Base-by-base conservation (phyloP, 116 monocot genomes). In the Zostera marina region DNA sequence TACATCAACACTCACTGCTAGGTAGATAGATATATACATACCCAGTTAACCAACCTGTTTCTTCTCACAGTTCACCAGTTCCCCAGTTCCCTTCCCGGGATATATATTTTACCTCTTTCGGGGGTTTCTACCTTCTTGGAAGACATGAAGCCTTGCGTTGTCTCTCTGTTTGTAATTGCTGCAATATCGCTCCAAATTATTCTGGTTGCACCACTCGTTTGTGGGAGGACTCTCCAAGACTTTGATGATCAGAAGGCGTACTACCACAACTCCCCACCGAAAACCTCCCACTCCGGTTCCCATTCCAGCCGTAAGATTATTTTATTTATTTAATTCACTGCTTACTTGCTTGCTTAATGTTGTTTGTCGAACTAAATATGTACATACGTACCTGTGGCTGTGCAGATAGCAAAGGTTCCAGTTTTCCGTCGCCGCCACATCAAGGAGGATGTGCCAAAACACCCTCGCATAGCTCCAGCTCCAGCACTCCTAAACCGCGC, bases 131-230 rank as follows among this genome's bases (percentile, higher is more conserved):
- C 2, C 5, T 32, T 32, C 32, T 32, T 32, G 5, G 32, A 5
- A 51, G 49, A 20, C 49, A 51, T 51, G 20, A 51, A 49, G 20
- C 19, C 49, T 51, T 51, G 49, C 49, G 19, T 51, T 51, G 16
- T 51, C 16, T 51, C 19, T 15, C 49, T 51, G 19, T 51, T 21
- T 51, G 49, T 51, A 16, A 8, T 16, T 51, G 49, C 49, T 19
- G 8, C 20, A 19, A 8, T 20, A 21, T 47, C 47, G n/a, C 32
- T 32, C 32, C 4, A 32, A 15, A 51, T 5, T 51, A 51, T 21
- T 51, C 49, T 51, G 10, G 15, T 51, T 16, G 20, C 49, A 51
- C 49, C 15, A 51, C 17, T 51, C 49, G 20, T 16, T 51, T 51
- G 49, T 5, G 49, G 20, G 49, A 15, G 20, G 15, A 8, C 8